Evolutionary conservation across 768 basidiomycete species (phyloP).

Genomic region (Serpula lacrymans): DNA sequence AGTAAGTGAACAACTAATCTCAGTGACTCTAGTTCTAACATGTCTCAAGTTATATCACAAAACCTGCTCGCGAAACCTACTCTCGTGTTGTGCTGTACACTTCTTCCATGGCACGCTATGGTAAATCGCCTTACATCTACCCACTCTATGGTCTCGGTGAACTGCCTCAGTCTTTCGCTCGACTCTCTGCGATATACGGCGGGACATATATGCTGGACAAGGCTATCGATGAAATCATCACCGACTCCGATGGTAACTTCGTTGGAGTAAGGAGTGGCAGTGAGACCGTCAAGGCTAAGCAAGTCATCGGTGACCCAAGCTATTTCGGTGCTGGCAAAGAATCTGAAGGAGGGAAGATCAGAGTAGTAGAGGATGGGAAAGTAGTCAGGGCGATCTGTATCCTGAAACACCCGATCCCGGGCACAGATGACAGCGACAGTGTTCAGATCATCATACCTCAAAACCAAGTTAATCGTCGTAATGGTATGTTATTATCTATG

Average conservation of each 20-base stretch:
- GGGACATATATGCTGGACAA: constrained; percentile 99
- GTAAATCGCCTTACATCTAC: constrained; percentile 99
- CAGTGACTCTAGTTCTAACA: constrained; percentile 6
- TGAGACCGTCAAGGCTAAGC: constrained; percentile 95
- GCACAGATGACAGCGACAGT: constrained; percentile 93
- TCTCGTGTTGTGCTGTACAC: constrained; percentile 97
- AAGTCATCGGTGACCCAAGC: constrained; percentile 96
- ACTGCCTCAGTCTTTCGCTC: constrained; percentile 97
- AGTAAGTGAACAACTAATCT: constrained; percentile 51
- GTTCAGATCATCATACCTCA: constrained; percentile 98
- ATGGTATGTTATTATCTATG: constrained; percentile 55
- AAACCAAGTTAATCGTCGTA: constrained; percentile 90
- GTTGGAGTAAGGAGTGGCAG: constrained; percentile 85
- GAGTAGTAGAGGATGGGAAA: constrained; percentile 89
- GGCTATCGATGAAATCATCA: constrained; percentile 85
- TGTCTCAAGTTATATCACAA: constrained; percentile 76
- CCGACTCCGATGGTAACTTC: constrained; percentile 82
- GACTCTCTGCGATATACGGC: constrained; percentile 96
- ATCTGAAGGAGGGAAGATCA: constrained; percentile 68
- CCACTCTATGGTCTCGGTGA: constrained; percentile 98
- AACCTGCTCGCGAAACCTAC: constrained; percentile 86
- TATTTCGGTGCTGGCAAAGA: constrained; percentile 85
- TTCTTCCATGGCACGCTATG: constrained; percentile 97
- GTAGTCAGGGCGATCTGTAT: constrained; percentile 97
- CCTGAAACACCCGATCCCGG: constrained; percentile 97